phyloP scores from a whole-genome alignment of 257 asterid genomes.

The Solanum gracilifrons region DNA sequence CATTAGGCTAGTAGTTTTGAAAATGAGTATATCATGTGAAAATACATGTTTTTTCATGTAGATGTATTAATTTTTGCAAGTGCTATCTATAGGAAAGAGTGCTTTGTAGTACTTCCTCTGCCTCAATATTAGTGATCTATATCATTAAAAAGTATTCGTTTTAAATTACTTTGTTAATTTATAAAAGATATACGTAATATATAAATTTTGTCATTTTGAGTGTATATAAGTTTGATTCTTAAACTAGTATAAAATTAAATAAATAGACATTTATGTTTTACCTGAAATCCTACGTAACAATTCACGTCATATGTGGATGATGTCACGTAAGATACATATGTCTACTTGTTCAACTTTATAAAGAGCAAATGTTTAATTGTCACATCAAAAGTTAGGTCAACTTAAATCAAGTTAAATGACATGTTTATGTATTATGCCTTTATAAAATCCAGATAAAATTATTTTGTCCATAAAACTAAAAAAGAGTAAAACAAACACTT shows the following conservation, averaged over 20 bases:
- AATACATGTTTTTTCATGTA: not conserved
- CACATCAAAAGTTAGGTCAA: not conserved
- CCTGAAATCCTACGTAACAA: rapidly evolving
- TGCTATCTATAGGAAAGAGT: not conserved
- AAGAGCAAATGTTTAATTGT: too few relatives aligned
- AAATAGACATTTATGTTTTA: too few relatives aligned
- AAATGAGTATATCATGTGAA: not conserved
- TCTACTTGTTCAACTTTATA: too few relatives aligned
- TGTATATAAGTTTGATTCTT: too few relatives aligned
- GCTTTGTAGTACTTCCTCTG: not conserved
- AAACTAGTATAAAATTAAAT: too few relatives aligned
- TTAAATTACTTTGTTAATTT: not conserved
- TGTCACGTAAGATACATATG: not conserved
- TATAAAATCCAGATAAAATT: too few relatives aligned
- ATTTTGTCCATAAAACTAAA: too few relatives aligned
- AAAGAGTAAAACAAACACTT: not conserved
- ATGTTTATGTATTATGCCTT: not conserved
- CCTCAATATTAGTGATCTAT: not conserved
- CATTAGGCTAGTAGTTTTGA: not conserved
- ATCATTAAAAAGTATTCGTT: not conserved
- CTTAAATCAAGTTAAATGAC: too few relatives aligned
- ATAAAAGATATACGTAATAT: not conserved
- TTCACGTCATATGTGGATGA: too few relatives aligned
- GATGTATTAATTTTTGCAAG: not conserved
- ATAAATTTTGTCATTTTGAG: not conserved